Evolutionary conservation across 2,329 filamentous ascomycete genomes (phyloP).

Genomic region (Pseudomassariella vexata): DNA sequence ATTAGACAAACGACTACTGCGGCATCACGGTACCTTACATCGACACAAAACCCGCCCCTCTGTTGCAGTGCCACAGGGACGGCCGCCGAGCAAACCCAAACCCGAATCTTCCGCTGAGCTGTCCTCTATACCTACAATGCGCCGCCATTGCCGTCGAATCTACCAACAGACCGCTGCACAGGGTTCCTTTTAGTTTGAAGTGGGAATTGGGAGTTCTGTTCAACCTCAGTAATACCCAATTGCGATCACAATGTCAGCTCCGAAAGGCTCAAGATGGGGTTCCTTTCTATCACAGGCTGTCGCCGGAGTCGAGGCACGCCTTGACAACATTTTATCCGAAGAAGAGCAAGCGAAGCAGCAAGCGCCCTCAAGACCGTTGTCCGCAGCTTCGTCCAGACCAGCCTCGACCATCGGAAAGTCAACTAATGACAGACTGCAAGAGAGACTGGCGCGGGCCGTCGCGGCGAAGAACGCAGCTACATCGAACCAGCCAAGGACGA

Average conservation of each 20-base stretch:
- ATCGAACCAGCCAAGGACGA: conserved; percentile 27
- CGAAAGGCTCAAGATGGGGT: conserved; percentile 64
- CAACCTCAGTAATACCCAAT: not conserved
- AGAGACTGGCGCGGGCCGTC: conserved; percentile 81
- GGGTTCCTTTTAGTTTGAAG: no score
- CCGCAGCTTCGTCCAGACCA: conserved; percentile 16
- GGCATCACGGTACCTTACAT: no score
- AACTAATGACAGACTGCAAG: conserved; percentile 78
- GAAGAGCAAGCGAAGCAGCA: conserved; percentile 51
- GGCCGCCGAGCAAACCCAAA: no score
- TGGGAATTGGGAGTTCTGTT: no score
- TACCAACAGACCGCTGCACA: conserved; percentile 1
- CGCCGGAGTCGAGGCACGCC: conserved; percentile 84
- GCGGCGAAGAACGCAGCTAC: conserved; percentile 58
- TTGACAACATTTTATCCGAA: conserved; percentile 88
- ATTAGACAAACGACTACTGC: no score
- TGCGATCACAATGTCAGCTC: conserved; percentile 37
- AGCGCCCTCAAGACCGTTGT: conserved; percentile 27
- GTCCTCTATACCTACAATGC: conserved; percentile 2
- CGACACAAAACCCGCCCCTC: no score
- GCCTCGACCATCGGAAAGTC: conserved; percentile 50
- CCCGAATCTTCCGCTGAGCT: no score
- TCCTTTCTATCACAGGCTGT: conserved; percentile 84
- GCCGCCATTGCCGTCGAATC: conserved; percentile 1
- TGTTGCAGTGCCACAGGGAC: no score